A percentile compares a stretch with the other conserved stretches of the same genome.
Evolutionary conservation across 73 alveolate species (phyloP).

Genomic region (Paramecium biaurelia): DNA sequence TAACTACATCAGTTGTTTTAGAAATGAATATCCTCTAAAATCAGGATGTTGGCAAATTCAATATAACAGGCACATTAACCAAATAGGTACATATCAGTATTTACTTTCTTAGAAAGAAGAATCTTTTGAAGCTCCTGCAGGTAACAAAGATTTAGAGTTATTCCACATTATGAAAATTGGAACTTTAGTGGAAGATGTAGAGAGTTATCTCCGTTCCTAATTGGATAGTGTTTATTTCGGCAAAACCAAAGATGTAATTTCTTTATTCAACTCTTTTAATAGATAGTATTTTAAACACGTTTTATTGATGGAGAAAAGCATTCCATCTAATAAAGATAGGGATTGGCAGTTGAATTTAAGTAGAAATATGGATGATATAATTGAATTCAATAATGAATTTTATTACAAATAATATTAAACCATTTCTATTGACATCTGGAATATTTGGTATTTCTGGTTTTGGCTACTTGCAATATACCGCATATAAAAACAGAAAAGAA

Average conservation of each 20-base stretch:
- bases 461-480: not conserved
- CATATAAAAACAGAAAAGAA: not conserved
- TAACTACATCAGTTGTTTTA: slow-evolving; percentile 57
- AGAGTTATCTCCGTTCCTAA: slow-evolving; percentile 20
- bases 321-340: not conserved
- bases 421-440: not conserved
- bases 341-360: slow-evolving; percentile 31
- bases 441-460: not conserved
- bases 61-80: slow-evolving; percentile 61
- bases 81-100: not conserved
- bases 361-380: slow-evolving; percentile 30
- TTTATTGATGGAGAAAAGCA: not conserved
- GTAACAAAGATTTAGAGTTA: not conserved
- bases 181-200: slow-evolving; percentile 49
- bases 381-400: not conserved
- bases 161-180: slow-evolving; percentile 60
- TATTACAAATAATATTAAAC: slow-evolving; percentile 17
- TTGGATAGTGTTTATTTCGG: slow-evolving; percentile 59
- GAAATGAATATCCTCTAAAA: slow-evolving; percentile 43
- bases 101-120: slow-evolving; percentile 35
- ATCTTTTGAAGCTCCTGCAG: not conserved
- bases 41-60: slow-evolving; percentile 40
- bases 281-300: slow-evolving; percentile 44
- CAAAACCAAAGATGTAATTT: slow-evolving; percentile 56
- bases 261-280: not conserved